Percentiles rank a stretch among this genome's conserved stretches.
Conservation (phyloP, 768 basidiomycete genomes). For the Suillus cothurnatus region DNA sequence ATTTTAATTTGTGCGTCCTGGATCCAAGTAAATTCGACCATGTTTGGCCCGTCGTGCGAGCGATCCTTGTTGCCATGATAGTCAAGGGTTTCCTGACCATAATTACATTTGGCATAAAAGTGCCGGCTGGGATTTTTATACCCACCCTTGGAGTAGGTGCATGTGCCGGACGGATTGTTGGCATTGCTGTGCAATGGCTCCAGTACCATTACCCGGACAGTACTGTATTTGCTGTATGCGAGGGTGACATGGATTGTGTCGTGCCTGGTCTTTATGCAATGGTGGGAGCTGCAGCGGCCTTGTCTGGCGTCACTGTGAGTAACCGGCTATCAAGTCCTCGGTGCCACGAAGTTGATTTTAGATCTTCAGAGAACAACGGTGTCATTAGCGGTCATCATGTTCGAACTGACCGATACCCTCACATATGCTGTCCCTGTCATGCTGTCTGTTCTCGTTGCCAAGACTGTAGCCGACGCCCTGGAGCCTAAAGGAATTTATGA, state of each 20-base stretch:
- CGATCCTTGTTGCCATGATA: slow-evolving; percentile 75
- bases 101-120: slow-evolving; percentile 90
- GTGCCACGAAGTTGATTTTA: slow-evolving; percentile 9
- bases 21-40: slow-evolving; percentile 57
- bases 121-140: slow-evolving; percentile 95
- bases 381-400: slow-evolving; percentile 94
- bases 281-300: slow-evolving; percentile 92
- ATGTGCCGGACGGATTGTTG: slow-evolving; percentile 86
- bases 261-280: slow-evolving; percentile 93
- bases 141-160: slow-evolving; percentile 95
- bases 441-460: slow-evolving; percentile 75
- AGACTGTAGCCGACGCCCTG: slow-evolving; percentile 36
- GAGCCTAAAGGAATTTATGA: slow-evolving; percentile 94
- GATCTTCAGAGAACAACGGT: slow-evolving; percentile 75
- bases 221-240: slow-evolving; percentile 65
- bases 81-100: slow-evolving; percentile 82
- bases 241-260: slow-evolving; percentile 70
- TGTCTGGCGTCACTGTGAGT: slow-evolving; percentile 93
- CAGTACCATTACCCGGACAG: slow-evolving; percentile 64
- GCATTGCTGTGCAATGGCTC: slow-evolving; percentile 77
- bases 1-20: slow-evolving; percentile 71
- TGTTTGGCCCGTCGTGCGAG: slow-evolving; percentile 61
- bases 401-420: slow-evolving; percentile 91
- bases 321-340: slow-evolving; percentile 7
- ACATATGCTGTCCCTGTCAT: slow-evolving; percentile 92